Evolutionary conservation across 2,329 filamentous ascomycete species (phyloP).

Genomic region (Periconia sp.): DNA sequence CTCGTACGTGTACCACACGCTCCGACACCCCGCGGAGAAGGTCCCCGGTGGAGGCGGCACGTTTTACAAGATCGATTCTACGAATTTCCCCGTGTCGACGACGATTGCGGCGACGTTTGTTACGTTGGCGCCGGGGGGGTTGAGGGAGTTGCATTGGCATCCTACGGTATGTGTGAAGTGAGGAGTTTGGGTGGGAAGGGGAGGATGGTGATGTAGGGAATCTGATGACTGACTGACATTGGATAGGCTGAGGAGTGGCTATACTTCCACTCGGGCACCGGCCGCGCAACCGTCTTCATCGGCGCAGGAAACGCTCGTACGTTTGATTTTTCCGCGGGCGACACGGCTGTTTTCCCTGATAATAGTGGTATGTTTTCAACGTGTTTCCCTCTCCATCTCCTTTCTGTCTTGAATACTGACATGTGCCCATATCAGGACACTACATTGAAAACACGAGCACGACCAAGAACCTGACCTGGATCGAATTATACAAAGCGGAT

Average conservation of each 20-base stretch:
- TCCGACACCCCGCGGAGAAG: constrained; percentile 57
- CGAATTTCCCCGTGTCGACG: constrained; percentile 66
- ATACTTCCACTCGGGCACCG: constrained; percentile 67
- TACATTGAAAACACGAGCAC: constrained; percentile 70
- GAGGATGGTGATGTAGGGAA: too few relatives aligned
- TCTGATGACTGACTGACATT: constrained; percentile 24
- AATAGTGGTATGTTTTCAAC: constrained; percentile 52
- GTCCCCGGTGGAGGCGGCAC: constrained; percentile 64
- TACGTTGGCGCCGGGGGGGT: constrained; percentile 62
- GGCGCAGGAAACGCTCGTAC: constrained; percentile 63
- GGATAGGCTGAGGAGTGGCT: constrained; percentile 66
- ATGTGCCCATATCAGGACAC: constrained; percentile 48
- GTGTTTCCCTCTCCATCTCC: too few relatives aligned
- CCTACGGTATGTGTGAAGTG: constrained; percentile 52
- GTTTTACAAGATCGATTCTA: constrained; percentile 66
- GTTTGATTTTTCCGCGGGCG: constrained; percentile 68
- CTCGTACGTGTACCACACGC: constrained; percentile 64
- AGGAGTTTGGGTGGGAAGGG: too few relatives aligned
- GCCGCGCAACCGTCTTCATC: constrained; percentile 65
- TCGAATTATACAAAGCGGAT: constrained; percentile 71
- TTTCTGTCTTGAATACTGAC: too few relatives aligned
- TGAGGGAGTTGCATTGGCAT: constrained; percentile 71
- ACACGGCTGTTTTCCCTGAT: constrained; percentile 69
- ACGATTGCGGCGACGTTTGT: constrained; percentile 68
- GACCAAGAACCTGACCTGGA: constrained; percentile 65